Conservation (phyloP, 2,329 filamentous ascomycete genomes). For the Rhytidhysteron rufulum region DNA sequence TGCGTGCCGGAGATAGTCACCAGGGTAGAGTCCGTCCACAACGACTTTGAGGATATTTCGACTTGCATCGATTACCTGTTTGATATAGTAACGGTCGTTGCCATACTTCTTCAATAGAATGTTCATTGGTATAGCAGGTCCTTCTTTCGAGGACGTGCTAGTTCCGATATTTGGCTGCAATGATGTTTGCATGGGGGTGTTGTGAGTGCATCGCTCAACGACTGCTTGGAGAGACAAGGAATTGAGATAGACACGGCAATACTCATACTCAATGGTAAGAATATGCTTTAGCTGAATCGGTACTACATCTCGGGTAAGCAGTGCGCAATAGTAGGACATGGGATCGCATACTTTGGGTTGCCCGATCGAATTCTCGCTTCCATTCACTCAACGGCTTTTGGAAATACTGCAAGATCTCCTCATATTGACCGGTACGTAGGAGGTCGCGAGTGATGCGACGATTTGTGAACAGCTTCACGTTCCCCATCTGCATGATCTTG, state of each 20-base stretch:
- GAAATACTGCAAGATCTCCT: conserved; percentile 74
- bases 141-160: conserved; percentile 26
- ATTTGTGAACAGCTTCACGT: conserved; percentile 82
- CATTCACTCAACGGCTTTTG: conserved; percentile 74
- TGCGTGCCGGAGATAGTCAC: conserved; percentile 74
- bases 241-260: conserved; percentile 91
- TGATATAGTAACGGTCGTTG: conserved; percentile 59
- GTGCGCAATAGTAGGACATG: background rate
- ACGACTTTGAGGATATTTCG: conserved; percentile 74
- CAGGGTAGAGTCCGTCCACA: conserved; percentile 69
- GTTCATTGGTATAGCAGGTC: conserved; percentile 42
- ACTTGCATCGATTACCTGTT: conserved; percentile 71
- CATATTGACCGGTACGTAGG: conserved; percentile 82
- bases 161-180: conserved; percentile 24
- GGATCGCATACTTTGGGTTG: conserved; percentile 45
- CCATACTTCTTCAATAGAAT: conserved; percentile 50
- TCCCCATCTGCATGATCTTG: conserved; percentile 85
- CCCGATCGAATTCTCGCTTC: conserved; percentile 77
- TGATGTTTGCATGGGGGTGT: conserved; percentile 47
- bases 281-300: conserved; percentile 65
- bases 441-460: conserved; percentile 84
- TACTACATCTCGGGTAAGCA: conserved; percentile 34
- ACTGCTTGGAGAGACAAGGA: conserved; percentile 91
- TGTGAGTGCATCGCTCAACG: conserved; percentile 83
- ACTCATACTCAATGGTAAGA: conserved; percentile 90